Percentiles rank a stretch among this genome's conserved stretches.
Conservation (phyloP, 106 monocot species). For the Platanthera zijinensis region DNA sequence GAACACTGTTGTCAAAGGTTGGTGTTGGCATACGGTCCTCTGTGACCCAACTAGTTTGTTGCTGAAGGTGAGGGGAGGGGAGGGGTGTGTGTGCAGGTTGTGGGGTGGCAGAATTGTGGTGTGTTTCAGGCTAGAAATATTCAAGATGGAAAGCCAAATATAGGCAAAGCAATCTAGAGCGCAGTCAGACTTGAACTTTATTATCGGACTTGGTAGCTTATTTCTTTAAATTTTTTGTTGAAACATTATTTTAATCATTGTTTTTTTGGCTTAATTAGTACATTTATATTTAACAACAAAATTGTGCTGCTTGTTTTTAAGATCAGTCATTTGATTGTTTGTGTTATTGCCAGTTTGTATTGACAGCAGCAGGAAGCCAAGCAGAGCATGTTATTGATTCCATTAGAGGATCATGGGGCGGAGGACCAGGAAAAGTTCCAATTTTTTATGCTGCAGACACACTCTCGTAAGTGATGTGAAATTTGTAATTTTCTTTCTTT, state of each 20-base stretch:
- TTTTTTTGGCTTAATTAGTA: neutral
- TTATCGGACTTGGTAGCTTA: neutral
- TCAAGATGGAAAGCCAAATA: neutral
- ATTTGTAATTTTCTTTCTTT: neutral
- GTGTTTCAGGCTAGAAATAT: neutral
- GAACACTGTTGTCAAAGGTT: too few species aligned
- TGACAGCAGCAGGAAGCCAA: conserved; percentile 77
- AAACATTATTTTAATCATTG: neutral
- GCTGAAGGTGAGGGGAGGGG: too few species aligned
- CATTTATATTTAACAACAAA: neutral
- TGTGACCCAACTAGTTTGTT: too few species aligned
- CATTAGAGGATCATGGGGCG: conserved; percentile 45
- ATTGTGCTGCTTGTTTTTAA: neutral
- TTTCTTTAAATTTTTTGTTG: neutral
- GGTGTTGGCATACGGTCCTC: too few species aligned
- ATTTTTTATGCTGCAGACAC: conserved; percentile 73
- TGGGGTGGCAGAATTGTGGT: too few species aligned
- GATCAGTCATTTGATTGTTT: neutral
- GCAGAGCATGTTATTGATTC: conserved; percentile 55
- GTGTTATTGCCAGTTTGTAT: conserved; percentile 55
- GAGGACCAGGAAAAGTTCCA: conserved; percentile 55
- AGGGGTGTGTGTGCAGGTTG: too few species aligned
- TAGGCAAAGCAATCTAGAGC: neutral
- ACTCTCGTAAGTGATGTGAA: conserved; percentile 54
- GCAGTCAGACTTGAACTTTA: neutral